Percentiles rank a stretch among this genome's conserved stretches.
These are phyloP conservation scores for Sporobolomyces phaffii DNA, from an alignment of 768 basidiomycete genomes.

Conservation along the genomic window DNA sequence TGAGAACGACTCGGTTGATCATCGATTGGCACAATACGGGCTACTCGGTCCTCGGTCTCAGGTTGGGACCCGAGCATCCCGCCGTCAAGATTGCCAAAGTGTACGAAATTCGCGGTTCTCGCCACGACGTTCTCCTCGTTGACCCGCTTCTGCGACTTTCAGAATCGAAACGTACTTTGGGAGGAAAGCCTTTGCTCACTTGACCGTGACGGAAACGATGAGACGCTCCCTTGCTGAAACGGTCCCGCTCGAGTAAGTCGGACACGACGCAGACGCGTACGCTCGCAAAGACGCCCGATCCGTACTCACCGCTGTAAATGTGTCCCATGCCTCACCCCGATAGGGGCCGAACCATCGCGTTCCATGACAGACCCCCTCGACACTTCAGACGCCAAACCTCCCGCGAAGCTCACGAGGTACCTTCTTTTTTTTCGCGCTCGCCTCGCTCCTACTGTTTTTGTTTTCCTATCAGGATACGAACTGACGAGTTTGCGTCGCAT, in stretches of 20 bases:
- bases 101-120: conserved; percentile 49
- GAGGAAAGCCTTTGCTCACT: conserved; percentile 70
- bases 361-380: conserved; percentile 84
- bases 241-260: conserved; percentile 69
- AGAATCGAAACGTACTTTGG: conserved; percentile 75
- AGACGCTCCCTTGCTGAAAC: conserved; percentile 60
- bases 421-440: conserved; percentile 33
- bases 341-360: conserved; percentile 72
- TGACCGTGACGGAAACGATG: conserved; percentile 92
- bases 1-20: conserved; percentile 75
- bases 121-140: neutral
- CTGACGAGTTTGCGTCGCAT: no score
- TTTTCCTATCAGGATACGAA: no score
- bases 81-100: conserved; percentile 69
- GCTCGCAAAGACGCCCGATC: no score
- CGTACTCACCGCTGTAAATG: no score
- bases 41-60: conserved; percentile 81
- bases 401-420: conserved; percentile 70
- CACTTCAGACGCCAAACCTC: conserved; percentile 69
- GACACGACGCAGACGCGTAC: no score
- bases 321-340: neutral
- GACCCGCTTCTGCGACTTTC: no score
- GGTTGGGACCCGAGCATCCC: conserved; percentile 61
- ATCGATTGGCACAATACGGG: conserved; percentile 99
- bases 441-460: conserved; percentile 38